Conservation (phyloP, 2,329 filamentous ascomycete genomes). For the Ceratocystis ficicola region DNA sequence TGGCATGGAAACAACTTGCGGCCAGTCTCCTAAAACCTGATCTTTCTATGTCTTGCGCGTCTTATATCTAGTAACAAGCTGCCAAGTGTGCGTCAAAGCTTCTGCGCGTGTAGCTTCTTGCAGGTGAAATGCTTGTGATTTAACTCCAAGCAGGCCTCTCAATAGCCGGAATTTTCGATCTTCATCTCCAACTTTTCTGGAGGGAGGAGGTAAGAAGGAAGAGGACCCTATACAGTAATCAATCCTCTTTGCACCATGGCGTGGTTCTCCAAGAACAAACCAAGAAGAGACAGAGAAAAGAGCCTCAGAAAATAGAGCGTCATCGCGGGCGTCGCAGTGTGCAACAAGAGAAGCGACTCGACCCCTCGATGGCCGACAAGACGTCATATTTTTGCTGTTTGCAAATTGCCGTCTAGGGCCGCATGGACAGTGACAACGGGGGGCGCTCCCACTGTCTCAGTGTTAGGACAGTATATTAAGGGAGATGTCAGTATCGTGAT, state of each 20-base stretch:
- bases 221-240: neutral
- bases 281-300: neutral
- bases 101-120: neutral
- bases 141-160: neutral
- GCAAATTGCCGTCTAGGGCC: neutral
- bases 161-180: neutral
- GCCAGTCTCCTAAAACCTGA: neutral
- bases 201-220: neutral
- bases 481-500: too few relatives aligned
- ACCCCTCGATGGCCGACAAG: neutral
- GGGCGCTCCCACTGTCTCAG: neutral
- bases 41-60: neutral
- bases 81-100: neutral
- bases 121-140: neutral
- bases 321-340: neutral
- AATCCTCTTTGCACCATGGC: neutral
- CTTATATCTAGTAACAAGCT: neutral
- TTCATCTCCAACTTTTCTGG: neutral
- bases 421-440: neutral
- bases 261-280: too few relatives aligned
- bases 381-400: neutral
- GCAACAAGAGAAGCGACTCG: neutral
- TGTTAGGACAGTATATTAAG: neutral
- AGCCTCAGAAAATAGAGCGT: conserved; percentile 4
- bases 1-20: neutral